Percentiles rank a stretch among this genome's conserved stretches.
Evolutionary conservation across 2,329 filamentous ascomycete genomes (phyloP).

Genomic region (Bipolaris cookei): DNA sequence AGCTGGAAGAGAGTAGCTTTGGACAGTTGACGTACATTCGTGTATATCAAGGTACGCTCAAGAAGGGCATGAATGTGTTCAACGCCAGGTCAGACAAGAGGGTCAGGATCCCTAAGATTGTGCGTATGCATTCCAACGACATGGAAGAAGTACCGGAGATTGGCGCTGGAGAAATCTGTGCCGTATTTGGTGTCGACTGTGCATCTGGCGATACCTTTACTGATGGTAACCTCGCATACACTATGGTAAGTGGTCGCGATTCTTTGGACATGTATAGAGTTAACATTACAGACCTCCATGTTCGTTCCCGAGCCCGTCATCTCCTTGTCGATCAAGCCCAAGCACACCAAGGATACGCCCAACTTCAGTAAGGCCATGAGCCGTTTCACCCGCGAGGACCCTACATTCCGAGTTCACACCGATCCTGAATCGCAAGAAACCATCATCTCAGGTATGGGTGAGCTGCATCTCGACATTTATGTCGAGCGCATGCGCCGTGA

Average conservation of each 20-base stretch:
- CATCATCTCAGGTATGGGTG: conserved; percentile 98
- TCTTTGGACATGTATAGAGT: conserved; percentile 7
- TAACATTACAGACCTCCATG: conserved; percentile 73
- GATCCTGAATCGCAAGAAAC: conserved; percentile 93
- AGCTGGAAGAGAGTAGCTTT: conserved; percentile 98
- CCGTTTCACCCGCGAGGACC: conserved; percentile 97
- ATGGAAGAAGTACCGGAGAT: conserved; percentile 97
- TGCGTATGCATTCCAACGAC: conserved; percentile 99
- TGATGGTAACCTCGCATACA: conserved; percentile 88
- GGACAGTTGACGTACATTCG: conserved; percentile 98
- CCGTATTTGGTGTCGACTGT: conserved; percentile 97
- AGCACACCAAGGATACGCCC: conserved; percentile 86
- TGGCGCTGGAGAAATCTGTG: conserved; percentile 95
- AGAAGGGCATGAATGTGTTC: conserved; percentile 87
- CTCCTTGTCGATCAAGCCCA: conserved; percentile 95
- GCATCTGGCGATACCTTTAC: conserved; percentile 98
- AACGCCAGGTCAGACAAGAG: conserved; percentile 95
- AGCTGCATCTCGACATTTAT: conserved; percentile 96
- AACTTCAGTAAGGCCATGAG: conserved; percentile 99
- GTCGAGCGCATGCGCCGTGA: conserved; percentile 95
- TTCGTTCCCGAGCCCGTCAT: conserved; percentile 98
- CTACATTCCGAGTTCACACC: conserved; percentile 93
- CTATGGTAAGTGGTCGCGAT: conserved; percentile 65
- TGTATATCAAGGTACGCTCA: conserved; percentile 92
- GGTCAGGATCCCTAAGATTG: conserved; percentile 94